Conservation (phyloP, 1,284 basidiomycete species). For the Sporisorium scitamineum region DNA sequence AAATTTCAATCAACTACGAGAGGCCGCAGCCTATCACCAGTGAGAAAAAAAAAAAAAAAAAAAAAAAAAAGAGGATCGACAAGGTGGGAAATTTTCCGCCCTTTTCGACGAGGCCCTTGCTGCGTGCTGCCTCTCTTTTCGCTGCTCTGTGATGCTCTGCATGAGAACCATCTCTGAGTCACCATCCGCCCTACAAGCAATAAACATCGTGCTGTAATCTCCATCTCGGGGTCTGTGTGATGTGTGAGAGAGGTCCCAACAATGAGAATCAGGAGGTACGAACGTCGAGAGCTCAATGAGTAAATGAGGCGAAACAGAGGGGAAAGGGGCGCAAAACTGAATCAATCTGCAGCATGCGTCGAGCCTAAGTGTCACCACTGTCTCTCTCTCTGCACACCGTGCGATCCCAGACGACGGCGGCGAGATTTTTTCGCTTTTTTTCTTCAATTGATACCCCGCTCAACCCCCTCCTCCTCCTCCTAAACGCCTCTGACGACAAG, state of each 20-base stretch:
- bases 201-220: background rate
- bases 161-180: background rate
- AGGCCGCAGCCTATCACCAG: background rate
- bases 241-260: background rate
- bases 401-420: background rate
- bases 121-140: background rate
- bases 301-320: background rate
- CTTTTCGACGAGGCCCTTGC: conserved; percentile 9
- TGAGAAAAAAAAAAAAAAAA: background rate
- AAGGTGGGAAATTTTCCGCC: conserved; percentile 14
- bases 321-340: background rate
- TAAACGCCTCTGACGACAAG: background rate
- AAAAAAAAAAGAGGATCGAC: background rate
- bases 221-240: no score
- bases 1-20: no score
- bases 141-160: background rate
- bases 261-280: background rate
- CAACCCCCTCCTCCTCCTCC: background rate
- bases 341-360: conserved; percentile 8
- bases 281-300: background rate
- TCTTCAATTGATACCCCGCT: conserved; percentile 1
- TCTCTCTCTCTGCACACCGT: background rate
- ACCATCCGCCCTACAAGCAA: background rate
- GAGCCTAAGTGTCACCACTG: background rate
- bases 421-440: background rate